A percentile compares a stretch with the other conserved stretches of the same genome.
Evolutionary conservation across 176 grass and related monocot genomes (phyloP).

Genomic region (Neostapfia colusana): DNA sequence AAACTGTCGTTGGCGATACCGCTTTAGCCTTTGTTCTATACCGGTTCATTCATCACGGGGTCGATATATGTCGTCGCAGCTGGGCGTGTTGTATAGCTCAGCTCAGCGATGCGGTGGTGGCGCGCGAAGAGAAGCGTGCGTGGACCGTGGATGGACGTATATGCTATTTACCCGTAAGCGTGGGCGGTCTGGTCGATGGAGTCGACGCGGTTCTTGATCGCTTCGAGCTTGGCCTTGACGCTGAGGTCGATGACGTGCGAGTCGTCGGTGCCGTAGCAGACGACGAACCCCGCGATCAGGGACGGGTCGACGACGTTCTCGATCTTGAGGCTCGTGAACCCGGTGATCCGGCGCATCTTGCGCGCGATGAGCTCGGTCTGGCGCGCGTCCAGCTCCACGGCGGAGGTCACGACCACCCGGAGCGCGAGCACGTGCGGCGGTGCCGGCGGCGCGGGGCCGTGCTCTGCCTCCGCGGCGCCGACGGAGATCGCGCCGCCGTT

Average conservation of each 20-base stretch:
- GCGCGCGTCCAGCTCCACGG: slow-evolving; percentile 60
- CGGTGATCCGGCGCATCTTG: slow-evolving; percentile 90
- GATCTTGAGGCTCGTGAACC: slow-evolving; percentile 64
- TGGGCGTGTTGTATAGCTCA: neutral
- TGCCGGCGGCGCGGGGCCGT: neutral
- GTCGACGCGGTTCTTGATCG: slow-evolving; percentile 67
- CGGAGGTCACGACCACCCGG: slow-evolving; percentile 72
- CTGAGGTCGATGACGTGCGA: slow-evolving; percentile 86
- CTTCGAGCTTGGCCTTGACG: slow-evolving; percentile 70
- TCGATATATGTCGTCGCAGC: neutral
- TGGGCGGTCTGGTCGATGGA: slow-evolving; percentile 54
- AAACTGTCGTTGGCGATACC: slow-evolving; percentile 55
- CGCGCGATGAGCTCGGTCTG: slow-evolving; percentile 82
- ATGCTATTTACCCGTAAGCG: neutral
- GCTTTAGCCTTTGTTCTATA: neutral
- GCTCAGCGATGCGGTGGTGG: neutral
- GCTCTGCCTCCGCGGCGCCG: slow-evolving; percentile 32
- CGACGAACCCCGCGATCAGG: slow-evolving; percentile 78
- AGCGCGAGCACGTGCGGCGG: slow-evolving; percentile 47
- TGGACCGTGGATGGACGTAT: too few species aligned
- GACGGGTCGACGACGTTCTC: slow-evolving; percentile 75
- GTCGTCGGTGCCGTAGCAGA: slow-evolving; percentile 75
- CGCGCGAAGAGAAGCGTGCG: neutral
- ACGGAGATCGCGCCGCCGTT: slow-evolving; percentile 36
- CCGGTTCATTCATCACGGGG: neutral